Evolutionary conservation across 345 rosid species (phyloP).

Genomic region (Rhizophora mangle): DNA sequence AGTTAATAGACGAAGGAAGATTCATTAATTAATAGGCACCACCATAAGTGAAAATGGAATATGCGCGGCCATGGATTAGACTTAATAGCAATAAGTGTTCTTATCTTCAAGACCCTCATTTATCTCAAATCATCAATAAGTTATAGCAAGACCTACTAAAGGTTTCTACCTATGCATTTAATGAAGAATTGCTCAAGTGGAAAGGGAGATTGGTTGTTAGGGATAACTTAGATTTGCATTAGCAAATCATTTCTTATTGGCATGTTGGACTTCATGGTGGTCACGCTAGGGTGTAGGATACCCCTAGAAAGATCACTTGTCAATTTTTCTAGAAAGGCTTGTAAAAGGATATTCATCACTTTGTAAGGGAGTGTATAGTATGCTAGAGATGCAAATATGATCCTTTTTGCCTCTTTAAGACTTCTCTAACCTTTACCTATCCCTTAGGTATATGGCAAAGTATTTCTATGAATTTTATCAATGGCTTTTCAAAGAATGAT

Average conservation of each 20-base stretch:
- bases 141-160: no score
- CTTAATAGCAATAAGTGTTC: no score
- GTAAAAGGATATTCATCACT: background rate
- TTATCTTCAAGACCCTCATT: no score
- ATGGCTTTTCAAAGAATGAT: background rate
- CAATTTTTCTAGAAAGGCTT: background rate
- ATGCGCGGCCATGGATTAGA: no score
- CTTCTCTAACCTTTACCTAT: background rate
- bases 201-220: background rate
- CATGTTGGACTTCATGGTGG: background rate
- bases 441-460: background rate
- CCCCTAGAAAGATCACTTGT: background rate
- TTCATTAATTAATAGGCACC: no score
- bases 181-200: no score
- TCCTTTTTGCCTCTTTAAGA: background rate
- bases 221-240: no score
- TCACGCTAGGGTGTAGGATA: background rate
- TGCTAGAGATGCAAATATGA: background rate
- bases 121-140: no score
- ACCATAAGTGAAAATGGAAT: no score
- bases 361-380: background rate
- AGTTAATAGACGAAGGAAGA: no score
- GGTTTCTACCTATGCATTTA: no score
- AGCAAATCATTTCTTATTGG: background rate
- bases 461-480: background rate